Evolutionary conservation across 78 protist genomes (phyloP), one percentile per base, ranked within the genome.

Genomic region (Dictyostelium capitatum): DNA sequence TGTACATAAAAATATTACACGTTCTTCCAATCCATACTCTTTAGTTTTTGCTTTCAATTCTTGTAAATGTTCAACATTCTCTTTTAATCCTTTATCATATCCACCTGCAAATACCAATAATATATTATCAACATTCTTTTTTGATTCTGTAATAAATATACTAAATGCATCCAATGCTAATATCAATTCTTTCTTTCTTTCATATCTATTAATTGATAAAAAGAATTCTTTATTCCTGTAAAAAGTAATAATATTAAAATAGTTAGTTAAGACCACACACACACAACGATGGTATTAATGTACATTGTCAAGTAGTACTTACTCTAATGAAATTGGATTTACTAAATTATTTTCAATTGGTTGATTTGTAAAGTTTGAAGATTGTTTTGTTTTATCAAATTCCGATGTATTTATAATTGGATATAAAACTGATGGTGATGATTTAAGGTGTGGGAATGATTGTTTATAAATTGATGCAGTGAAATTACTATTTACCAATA

Each of bases 171-270:
- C 89, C 12, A 99, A 25, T 15, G 99, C 99, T 11, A 98, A 95
- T 17, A 7, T 53, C 43, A 98, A 17, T 79, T 97, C 91, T 97
- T 99, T 99, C 90, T 98, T 98, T 25, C 97, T 79, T 77, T 99
- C 99, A 64, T 89, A 99, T n/a, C 99, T 80, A 65, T 98, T 99
- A 78, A 99, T 90, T 15, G 99, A 97, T 59, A 98, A 72, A 10
- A 98, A 28, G 30, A 77, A 12, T 23, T 79, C 46, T 64, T 67
- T 62, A 54, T 90, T 43, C 8, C 95, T 80, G 14, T 37, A 37
- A 2, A 2, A 3, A 37, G 14, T 19, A n/a, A n/a, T n/a, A n/a
- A n/a, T n/a, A n/a, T n/a, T n/a, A n/a, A n/a, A n/a, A n/a, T n/a
- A n/a, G n/a, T n/a, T n/a, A n/a, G n/a, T n/a, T n/a, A n/a, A n/a